A percentile compares a stretch with the other conserved stretches of the same genome.
phyloP scores from a whole-genome alignment of 2,329 filamentous ascomycete genomes.

The Metarhizium rileyi region DNA sequence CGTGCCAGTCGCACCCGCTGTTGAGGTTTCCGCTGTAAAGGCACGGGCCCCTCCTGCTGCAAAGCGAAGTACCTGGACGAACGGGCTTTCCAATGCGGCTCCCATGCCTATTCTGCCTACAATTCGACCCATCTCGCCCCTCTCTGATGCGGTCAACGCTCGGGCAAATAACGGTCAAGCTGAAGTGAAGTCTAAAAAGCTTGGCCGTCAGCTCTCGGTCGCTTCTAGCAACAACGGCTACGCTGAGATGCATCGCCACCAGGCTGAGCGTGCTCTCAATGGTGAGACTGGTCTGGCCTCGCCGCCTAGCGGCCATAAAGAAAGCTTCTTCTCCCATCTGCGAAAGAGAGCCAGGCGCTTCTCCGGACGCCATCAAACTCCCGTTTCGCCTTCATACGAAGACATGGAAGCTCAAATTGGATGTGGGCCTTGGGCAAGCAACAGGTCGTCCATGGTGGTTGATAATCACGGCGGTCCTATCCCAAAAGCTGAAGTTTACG shows the following conservation, averaged over 20 bases:
- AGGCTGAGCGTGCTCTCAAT: constrained; percentile 83
- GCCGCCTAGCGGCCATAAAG: constrained; percentile 71
- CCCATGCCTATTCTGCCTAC: constrained; percentile 95
- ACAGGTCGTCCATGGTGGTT: constrained; percentile 73
- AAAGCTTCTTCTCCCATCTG: constrained; percentile 96
- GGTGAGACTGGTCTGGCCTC: constrained; percentile 68
- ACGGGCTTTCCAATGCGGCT: constrained; percentile 67
- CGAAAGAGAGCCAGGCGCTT: constrained; percentile 86
- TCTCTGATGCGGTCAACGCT: constrained; percentile 87
- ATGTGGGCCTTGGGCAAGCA: constrained; percentile 80
- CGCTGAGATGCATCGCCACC: constrained; percentile 77
- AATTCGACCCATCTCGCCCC: constrained; percentile 87
- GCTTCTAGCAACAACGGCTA: constrained; percentile 91
- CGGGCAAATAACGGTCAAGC: constrained; percentile 64
- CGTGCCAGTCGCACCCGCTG: constrained; percentile 29
- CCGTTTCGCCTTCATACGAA: constrained; percentile 68
- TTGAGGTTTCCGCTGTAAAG: constrained; percentile 27
- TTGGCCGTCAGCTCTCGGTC: constrained; percentile 86
- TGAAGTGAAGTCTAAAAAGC: constrained; percentile 66
- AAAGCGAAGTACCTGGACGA: constrained; percentile 92
- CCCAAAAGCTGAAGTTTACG: constrained; percentile 46
- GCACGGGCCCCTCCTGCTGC: constrained; percentile 38
- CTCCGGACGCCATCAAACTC: constrained; percentile 80
- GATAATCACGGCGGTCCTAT: constrained; percentile 46
- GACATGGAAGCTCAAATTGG: constrained; percentile 90